Evolutionary conservation across 768 basidiomycete genomes (phyloP), one percentile per base, ranked within the genome.

Genomic region (Astraeus odoratus): DNA sequence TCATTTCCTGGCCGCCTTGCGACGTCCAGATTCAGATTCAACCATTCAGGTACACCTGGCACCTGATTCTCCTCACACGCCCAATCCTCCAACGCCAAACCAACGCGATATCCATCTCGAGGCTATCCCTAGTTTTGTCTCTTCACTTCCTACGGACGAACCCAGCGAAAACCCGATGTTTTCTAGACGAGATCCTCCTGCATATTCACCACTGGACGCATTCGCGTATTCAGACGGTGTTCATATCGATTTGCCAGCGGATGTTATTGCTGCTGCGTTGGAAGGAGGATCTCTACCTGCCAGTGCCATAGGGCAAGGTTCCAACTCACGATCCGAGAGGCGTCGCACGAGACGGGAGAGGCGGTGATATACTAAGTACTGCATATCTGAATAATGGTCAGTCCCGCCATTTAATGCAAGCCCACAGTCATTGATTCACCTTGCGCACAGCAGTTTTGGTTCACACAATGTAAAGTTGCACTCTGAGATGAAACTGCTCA

Each of bases 201-300:
- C 85, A 15, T 92, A 92, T 66, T 89, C 88, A 5, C 88, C 89
- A n/a, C 65, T 91, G 57, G 88, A 91, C 58, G 81, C 87, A n/a
- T 86, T 73, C 54, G 75, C 80, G 20, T 89, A 90, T 56, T 71
- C 81, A 42, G 91, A 90, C 33, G 93, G 92, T 24, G 88, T 95
- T n/a, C 87, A 88, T 42, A 82, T 94, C 39, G 90, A 96, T 65
- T 71, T 96, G 26, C 93, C 93, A 20, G 89, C 92, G 26, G 93
- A 96, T 54, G 77, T 95, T 46, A 92, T 96, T 54, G 77, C 88
- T 19, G 88, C 89, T 38, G 90, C 92, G 7, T 66, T 96, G 54
- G 93, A 92, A 65, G 84, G 84, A 7, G 73, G 71, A 35, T 62
- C 76, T 13, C 67, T 86, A 26, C 84, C 86, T n/a, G 54, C 73